Conservation (phyloP, 768 basidiomycete genomes). For the Tricholoma saponaceum region DNA sequence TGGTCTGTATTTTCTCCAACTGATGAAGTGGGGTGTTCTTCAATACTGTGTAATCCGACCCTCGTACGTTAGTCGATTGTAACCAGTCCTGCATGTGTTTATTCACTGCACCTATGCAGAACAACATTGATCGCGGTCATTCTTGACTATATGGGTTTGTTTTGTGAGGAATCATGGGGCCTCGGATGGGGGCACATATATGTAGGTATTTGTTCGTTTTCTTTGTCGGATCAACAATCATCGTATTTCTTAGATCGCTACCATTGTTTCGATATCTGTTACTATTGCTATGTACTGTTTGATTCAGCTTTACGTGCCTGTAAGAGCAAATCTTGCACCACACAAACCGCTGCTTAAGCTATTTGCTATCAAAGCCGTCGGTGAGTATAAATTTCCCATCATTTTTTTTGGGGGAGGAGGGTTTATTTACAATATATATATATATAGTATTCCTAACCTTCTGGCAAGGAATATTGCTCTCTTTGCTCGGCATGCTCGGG, state of each 20-base stretch:
- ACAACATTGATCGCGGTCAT: conserved; percentile 61
- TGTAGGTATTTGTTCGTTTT: conserved; percentile 29
- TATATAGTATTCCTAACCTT: conserved; percentile 65
- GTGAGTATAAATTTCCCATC: conserved; percentile 28
- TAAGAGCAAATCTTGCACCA: conserved; percentile 49
- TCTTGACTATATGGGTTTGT: conserved; percentile 59
- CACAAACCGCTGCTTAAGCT: conserved; percentile 64
- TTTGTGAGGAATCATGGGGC: conserved; percentile 70
- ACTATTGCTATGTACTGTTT: conserved; percentile 77
- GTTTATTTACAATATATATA: conserved; percentile 1
- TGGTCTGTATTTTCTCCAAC: conserved; percentile 64
- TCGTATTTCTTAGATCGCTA: conserved; percentile 38
- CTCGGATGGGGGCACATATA: conserved; percentile 68
- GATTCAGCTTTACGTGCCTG: conserved; percentile 62
- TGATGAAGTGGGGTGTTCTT: conserved; percentile 75
- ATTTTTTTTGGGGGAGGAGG: neutral
- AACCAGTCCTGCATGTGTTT: neutral
- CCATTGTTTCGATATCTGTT: conserved; percentile 66
- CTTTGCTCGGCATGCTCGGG: conserved; percentile 11
- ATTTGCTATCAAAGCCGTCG: conserved; percentile 70
- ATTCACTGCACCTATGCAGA: conserved; percentile 18
- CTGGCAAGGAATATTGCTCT: conserved; percentile 67
- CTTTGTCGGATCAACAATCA: neutral
- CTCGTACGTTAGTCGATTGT: conserved; percentile 35
- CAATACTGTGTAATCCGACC: conserved; percentile 71